Evolutionary conservation across 164 flowering plant genomes (phyloP), one percentile per base, ranked within the genome.

Genomic region (Magnolia kwangsiensis): DNA sequence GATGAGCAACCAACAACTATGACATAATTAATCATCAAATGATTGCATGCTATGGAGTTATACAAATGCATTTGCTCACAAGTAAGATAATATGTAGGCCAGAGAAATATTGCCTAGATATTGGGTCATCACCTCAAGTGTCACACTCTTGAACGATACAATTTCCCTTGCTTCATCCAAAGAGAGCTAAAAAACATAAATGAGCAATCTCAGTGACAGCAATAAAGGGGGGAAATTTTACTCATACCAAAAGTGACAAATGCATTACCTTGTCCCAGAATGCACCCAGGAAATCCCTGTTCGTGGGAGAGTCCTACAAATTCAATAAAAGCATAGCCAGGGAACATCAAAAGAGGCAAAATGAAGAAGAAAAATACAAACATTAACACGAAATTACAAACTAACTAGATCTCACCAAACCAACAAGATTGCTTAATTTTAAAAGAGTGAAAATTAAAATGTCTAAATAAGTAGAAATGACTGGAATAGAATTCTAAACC

Each of bases 241-340:
- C 7, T 37, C 45, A 37, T 37, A 4, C 45, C 45, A 37, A 37
- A 37, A 37, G 45, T 37, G 45, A 37, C 45, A 37, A 7, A 37
- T 27, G 7, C 7, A 72, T 78, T 86, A 94, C 98, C 96, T 94
- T 91, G 74, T 94, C 96, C 97, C 98, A 94, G 78, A 87, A 94
- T 66, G 86, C 92, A 75, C 84, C 87, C 78, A 94, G 80, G 51
- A 84, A 72, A n/a, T 89, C 91, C 84, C 95, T 88, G 74, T 83
- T 84, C 78, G 82, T 88, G 14, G 78, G 51, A 51, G 88, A 86
- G 76, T 92, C 97, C 98, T 92, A 78, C 75, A 73, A 61, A 79
- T 73, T 31, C 23, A 67, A 72, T 81, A 67, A 50, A 76, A 72
- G 20, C 31, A 79, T 66, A 80, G 78, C 27, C 49, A 8, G 51